Evolutionary conservation across 306 rosid genomes (phyloP).

Genomic region (Cucurbita pepo): DNA sequence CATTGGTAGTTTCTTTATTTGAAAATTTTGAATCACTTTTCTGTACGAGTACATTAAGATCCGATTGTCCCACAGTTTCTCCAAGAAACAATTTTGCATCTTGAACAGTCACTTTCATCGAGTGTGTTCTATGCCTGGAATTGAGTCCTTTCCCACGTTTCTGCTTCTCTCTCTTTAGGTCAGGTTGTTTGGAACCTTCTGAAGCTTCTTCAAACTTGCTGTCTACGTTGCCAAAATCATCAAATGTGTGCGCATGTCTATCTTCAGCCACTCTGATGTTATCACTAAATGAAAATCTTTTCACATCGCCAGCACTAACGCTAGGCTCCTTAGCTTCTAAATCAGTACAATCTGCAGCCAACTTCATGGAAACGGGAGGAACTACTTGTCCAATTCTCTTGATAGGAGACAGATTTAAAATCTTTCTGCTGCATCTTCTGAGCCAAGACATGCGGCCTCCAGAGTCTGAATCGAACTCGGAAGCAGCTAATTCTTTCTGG

Average conservation of each 20-base stretch:
- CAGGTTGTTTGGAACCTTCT: constrained; percentile 64
- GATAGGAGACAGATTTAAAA: constrained; percentile 50
- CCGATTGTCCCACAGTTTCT: constrained; percentile 26
- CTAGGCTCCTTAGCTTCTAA: constrained; percentile 13
- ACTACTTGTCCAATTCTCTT: constrained; percentile 26
- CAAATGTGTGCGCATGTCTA: constrained; percentile 23
- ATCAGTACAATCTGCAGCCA: constrained; percentile 18
- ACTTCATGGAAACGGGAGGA: constrained; percentile 21
- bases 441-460: constrained; percentile 35
- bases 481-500: constrained; percentile 12
- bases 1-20: constrained; percentile 20
- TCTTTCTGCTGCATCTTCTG: constrained; percentile 46
- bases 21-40: constrained; percentile 14
- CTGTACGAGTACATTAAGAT: constrained; percentile 9
- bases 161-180: constrained; percentile 22
- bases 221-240: constrained; percentile 37
- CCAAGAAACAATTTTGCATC: constrained; percentile 59
- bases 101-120: constrained; percentile 64
- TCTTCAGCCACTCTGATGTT: constrained; percentile 18
- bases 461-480: constrained; percentile 27
- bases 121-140: constrained; percentile 46
- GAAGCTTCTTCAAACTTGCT: constrained; percentile 39
- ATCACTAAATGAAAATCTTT: constrained; percentile 18
- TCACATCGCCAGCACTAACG: constrained; percentile 16
- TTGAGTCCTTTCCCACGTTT: constrained; percentile 29